A percentile compares a stretch with the other conserved stretches of the same genome.
These are phyloP conservation scores for Zoysia japonica DNA, from an alignment of 176 grass and related monocot genomes.

Conservation along the genomic window DNA sequence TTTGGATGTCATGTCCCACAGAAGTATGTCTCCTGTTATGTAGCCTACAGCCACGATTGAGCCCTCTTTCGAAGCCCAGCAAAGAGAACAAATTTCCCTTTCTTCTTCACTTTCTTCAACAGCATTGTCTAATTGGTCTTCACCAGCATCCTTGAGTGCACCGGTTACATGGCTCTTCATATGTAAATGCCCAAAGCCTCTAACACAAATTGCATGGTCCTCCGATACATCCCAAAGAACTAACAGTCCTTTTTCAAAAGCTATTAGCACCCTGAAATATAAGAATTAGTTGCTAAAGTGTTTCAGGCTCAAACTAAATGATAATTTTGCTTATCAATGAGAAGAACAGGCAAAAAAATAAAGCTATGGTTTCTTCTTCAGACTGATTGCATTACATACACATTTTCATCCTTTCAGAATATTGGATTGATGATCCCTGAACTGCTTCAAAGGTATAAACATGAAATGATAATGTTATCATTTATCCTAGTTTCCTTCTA, in stretches of 20 bases:
- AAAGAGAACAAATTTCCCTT: conserved; percentile 86
- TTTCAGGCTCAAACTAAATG: conserved; percentile 23
- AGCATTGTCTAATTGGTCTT: conserved; percentile 46
- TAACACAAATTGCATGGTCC: conserved; percentile 51
- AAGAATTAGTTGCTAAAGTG: conserved; percentile 17
- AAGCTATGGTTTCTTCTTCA: conserved; percentile 1
- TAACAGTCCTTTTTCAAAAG: conserved; percentile 81
- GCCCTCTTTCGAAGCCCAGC: conserved; percentile 72
- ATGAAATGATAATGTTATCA: conserved; percentile 27
- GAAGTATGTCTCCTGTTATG: conserved; percentile 86
- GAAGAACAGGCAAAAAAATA: conserved; percentile 35
- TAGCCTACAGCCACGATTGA: conserved; percentile 77
- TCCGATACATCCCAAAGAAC: conserved; percentile 91
- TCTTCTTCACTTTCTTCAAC: conserved; percentile 62
- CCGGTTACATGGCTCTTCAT: conserved; percentile 50
- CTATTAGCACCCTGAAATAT: conserved; percentile 79
- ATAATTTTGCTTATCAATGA: not conserved
- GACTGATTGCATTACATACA: conserved; percentile 16
- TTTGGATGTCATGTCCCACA: conserved; percentile 65
- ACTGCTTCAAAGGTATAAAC: conserved; percentile 5
- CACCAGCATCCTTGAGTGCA: conserved; percentile 31
- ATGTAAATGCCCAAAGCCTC: conserved; percentile 58
- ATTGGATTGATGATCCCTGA: not conserved
- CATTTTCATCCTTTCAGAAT: not conserved
- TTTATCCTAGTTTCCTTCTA: conserved; percentile 11